phyloP scores from a whole-genome alignment of 768 basidiomycete genomes.

The Pulveroboletus ravenelii region DNA sequence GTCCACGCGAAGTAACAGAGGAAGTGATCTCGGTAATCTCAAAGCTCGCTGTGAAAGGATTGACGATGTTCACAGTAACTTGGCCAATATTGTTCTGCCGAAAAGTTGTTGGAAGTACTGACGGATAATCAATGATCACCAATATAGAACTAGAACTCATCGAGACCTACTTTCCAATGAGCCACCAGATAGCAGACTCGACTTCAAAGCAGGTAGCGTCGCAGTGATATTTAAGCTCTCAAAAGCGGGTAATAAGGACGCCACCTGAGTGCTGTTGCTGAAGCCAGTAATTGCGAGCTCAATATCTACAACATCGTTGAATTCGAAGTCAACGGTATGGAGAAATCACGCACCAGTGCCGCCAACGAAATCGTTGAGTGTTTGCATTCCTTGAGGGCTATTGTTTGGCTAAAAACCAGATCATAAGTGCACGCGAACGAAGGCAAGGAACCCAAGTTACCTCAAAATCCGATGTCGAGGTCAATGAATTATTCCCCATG shows the following conservation, averaged over 20 bases:
- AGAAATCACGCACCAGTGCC: constrained; percentile 40
- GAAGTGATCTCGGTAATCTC: constrained; percentile 55
- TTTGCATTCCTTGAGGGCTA: constrained; percentile 54
- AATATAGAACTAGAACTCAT: neutral
- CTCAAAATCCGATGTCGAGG: constrained; percentile 46
- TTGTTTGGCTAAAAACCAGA: constrained; percentile 47
- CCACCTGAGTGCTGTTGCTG: constrained; percentile 52
- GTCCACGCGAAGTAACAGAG: constrained; percentile 54
- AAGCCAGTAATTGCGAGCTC: constrained; percentile 54
- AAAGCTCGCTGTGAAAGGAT: constrained; percentile 63
- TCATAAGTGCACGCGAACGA: neutral
- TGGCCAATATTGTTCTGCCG: constrained; percentile 57
- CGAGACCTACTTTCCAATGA: constrained; percentile 45
- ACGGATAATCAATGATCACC: neutral
- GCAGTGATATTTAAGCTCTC: constrained; percentile 51
- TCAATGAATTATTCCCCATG: constrained; percentile 57
- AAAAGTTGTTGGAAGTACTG: constrained; percentile 64
- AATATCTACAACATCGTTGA: constrained; percentile 35
- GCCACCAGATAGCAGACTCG: constrained; percentile 51
- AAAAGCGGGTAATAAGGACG: constrained; percentile 58
- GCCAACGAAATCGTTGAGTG: constrained; percentile 64
- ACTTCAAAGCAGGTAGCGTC: constrained; percentile 56
- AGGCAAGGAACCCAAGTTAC: constrained; percentile 25
- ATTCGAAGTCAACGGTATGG: neutral
- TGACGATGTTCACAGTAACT: constrained; percentile 55